Conservation (phyloP, 2,329 filamentous ascomycete species). For the Drechslerella coelobrocha region DNA sequence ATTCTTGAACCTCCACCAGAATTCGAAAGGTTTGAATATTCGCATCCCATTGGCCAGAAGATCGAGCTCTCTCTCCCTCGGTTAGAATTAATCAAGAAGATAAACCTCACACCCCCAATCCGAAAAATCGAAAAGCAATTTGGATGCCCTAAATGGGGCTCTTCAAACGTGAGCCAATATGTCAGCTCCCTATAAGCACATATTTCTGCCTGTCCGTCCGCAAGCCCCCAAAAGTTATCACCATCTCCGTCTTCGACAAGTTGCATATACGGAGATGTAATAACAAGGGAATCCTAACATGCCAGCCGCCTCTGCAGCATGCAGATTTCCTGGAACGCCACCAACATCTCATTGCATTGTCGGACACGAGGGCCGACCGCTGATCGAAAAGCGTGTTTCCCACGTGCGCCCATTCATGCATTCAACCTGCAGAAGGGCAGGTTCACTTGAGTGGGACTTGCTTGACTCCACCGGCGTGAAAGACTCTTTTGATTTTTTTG, state of each 20-base stretch:
- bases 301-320: neutral
- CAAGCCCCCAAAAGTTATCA: too few relatives aligned
- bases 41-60: neutral
- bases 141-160: too few relatives aligned
- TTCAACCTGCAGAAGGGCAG: constrained; percentile 26
- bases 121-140: too few relatives aligned
- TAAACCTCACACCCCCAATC: too few relatives aligned
- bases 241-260: too few relatives aligned
- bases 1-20: neutral
- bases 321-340: neutral
- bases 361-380: constrained; percentile 30
- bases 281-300: neutral
- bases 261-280: too few relatives aligned
- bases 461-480: constrained; percentile 15
- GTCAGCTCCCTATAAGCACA: too few relatives aligned
- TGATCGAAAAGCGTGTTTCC: constrained; percentile 50
- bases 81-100: too few relatives aligned
- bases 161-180: too few relatives aligned
- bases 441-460: neutral
- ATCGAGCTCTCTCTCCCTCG: too few relatives aligned
- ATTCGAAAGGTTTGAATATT: neutral
- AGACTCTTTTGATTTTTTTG: too few relatives aligned
- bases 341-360: constrained; percentile 18
- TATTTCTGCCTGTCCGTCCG: too few relatives aligned
- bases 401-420: constrained; percentile 48